Base-by-base conservation (phyloP, 139 green algal species). In the Chlamydomonas incerta region DNA sequence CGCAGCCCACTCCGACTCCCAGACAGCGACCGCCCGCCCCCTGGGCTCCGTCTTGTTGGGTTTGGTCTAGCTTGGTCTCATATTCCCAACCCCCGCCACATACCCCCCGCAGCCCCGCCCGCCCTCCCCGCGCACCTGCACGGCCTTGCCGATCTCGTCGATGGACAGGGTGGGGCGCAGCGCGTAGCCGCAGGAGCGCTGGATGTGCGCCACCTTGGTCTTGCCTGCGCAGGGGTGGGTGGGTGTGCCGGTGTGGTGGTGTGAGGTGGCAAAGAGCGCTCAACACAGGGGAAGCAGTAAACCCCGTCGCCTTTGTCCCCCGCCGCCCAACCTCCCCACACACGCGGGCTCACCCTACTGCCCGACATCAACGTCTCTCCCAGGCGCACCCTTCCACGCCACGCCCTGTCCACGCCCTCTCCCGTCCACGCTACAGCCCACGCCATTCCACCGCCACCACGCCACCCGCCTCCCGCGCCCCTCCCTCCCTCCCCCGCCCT, bases 151-250 rank as follows among this genome's bases (percentile, higher is more conserved):
- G 37, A 99, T 97, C 20, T 99, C 94, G 0, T 77, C 89, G 33
- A 99, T 94, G 34, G 75, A 93, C 62, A 99, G 91, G 13, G 97
- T 98, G 26, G 94, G 93, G 0, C 97, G 93, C 80, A 96, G 85
- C 23, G 94, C 91, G 79, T 99, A 99, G 31, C 97, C 97, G 86
- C 97, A 99, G 8, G 97, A 99, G 21, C 97, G 91, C 93, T 99
- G 97, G 47, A 99, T 92, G 79, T 98, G 92, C 26, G 93, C 97
- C 31, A 98, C 95, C 62, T 86, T 89, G 0, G 90, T 96, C 47
- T 81, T 89, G 24, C 88, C 92, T 93, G 88, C 0, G 58, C n/a
- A n/a, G 0, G 31, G 70, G 34, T 29, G 67, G 20, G 33, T 14
- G 67, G 9, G 24, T 0, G 18, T n/a, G 67, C 13, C 18, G 17